Base-by-base conservation (phyloP, 1,139 yeast genomes). In the Kurtzmaniella quercitrusa region DNA sequence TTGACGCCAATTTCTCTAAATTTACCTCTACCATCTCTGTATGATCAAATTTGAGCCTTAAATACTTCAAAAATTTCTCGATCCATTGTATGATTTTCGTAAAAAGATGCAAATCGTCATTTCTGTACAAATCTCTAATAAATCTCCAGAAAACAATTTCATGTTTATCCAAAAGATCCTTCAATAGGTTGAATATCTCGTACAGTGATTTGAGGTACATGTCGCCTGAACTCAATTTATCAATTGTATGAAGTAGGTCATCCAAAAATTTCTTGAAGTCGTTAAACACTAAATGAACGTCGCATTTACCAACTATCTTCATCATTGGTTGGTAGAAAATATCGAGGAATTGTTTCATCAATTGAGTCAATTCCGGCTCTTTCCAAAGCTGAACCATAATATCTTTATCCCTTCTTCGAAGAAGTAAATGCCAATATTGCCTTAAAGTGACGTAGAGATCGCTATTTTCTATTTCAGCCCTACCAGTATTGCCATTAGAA, bases 291-390 rank as follows among this genome's bases (percentile, higher is more conserved):
- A 85, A 62, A 55, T 89, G 88, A 49, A 91, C 75, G 48, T 85
- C 81, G 23, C 96, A 89, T 42, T 80, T 77, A 48, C 84, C 81
- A 65, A 91, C 86, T 1, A 91, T 73, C 38, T 74, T 75, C 50
- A 90, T 86, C 57, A 91, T 67, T 1, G 97, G 97, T 50, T 87
- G 89, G 59, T 90, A 90, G 53, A 91, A 85, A 45, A 89, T 74
- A 0, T 90, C 77, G 37, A 91, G 73, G 34, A 88, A 69, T 45
- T 86, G 87, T 51, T 85, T 85, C 45, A 90, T 68, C 38, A 91
- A 69, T 40, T 72, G 73, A 19, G 90, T 81, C 37, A 94, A 67
- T 53, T 85, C 87, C 0, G 93, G 90, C 54, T 90, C 96, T 44
- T 81, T 81, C 94, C 96, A 88, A 40, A 91, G 63, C 56, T 82